These are phyloP conservation scores for Pleoardoris graminearum DNA, from an alignment of 2,329 filamentous ascomycete genomes.

Conservation along the genomic window DNA sequence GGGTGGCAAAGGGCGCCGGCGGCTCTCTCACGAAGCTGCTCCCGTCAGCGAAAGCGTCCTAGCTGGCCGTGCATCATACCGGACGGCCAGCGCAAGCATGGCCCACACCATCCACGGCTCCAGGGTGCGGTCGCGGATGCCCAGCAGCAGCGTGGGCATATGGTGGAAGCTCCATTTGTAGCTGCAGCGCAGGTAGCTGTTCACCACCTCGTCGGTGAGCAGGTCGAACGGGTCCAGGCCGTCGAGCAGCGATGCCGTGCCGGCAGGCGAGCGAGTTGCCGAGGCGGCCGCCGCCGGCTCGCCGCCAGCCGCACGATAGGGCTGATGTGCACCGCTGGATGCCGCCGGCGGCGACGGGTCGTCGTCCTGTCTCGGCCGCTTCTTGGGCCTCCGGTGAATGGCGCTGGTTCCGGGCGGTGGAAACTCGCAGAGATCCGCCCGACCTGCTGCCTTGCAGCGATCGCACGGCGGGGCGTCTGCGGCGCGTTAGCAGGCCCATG, in stretches of 20 bases:
- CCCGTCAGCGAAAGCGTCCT: neutral
- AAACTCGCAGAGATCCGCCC: constrained; percentile 41
- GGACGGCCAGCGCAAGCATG: constrained; percentile 47
- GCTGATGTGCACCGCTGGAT: constrained; percentile 13
- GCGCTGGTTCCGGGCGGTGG: constrained; percentile 44
- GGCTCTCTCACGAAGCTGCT: constrained; percentile 45
- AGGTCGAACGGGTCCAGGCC: constrained; percentile 44
- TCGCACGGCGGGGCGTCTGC: constrained; percentile 44
- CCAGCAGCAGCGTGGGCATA: constrained; percentile 44
- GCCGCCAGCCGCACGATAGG: constrained; percentile 20
- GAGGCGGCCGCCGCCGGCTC: constrained; percentile 24
- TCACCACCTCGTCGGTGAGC: constrained; percentile 48
- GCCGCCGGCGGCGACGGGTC: constrained; percentile 23
- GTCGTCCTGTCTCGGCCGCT: constrained; percentile 36
- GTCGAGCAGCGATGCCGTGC: constrained; percentile 36
- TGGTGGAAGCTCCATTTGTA: constrained; percentile 52
- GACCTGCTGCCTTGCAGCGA: constrained; percentile 40
- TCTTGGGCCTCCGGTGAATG: constrained; percentile 45
- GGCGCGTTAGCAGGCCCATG: constrained; percentile 2
- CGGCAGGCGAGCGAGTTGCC: constrained; percentile 24
- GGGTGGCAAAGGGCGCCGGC: constrained; percentile 40
- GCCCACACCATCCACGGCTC: constrained; percentile 48
- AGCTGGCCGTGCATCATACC: constrained; percentile 25
- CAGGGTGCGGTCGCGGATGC: constrained; percentile 44
- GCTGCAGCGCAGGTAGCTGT: constrained; percentile 45